Evolutionary conservation across 1,284 basidiomycete species (phyloP).

Genomic region (Leccinum pachyderme): DNA sequence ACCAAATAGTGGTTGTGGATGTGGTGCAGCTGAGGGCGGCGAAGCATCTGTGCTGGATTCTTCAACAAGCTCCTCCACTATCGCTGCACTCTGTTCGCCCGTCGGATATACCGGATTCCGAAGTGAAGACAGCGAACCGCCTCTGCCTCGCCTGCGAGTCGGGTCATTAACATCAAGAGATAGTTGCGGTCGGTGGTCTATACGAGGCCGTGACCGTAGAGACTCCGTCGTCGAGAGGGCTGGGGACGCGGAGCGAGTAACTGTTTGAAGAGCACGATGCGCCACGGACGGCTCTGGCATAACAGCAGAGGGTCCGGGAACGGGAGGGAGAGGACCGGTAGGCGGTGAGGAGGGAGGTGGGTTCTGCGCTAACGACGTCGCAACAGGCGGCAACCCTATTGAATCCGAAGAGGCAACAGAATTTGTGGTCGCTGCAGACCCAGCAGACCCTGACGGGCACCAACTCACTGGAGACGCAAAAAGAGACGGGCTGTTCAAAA

Average conservation of each 20-base stretch:
- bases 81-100: slow-evolving; percentile 12
- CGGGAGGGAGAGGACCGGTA: slow-evolving; percentile 31
- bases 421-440: slow-evolving; percentile 1
- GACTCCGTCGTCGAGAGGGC: slow-evolving; percentile 17
- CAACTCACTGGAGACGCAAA: slow-evolving; percentile 12
- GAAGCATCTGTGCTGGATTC: not conserved
- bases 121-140: slow-evolving; percentile 33
- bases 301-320: slow-evolving; percentile 27
- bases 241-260: slow-evolving; percentile 22
- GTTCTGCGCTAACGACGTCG: slow-evolving; percentile 15
- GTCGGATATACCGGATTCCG: slow-evolving; percentile 23
- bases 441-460: slow-evolving; percentile 6
- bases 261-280: slow-evolving; percentile 16
- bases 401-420: not conserved
- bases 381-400: slow-evolving; percentile 5
- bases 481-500: slow-evolving; percentile 14
- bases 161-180: slow-evolving; percentile 21
- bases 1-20: slow-evolving; percentile 11
- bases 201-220: slow-evolving; percentile 18
- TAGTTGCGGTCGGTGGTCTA: slow-evolving; percentile 16
- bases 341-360: slow-evolving; percentile 33
- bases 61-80: slow-evolving; percentile 20
- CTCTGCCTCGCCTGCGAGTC: slow-evolving; percentile 21
- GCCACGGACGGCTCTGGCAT: slow-evolving; percentile 19
- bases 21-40: not conserved